These are phyloP conservation scores for Tricholoma matsutake DNA, from an alignment of 768 basidiomycete genomes.

Conservation along the genomic window DNA sequence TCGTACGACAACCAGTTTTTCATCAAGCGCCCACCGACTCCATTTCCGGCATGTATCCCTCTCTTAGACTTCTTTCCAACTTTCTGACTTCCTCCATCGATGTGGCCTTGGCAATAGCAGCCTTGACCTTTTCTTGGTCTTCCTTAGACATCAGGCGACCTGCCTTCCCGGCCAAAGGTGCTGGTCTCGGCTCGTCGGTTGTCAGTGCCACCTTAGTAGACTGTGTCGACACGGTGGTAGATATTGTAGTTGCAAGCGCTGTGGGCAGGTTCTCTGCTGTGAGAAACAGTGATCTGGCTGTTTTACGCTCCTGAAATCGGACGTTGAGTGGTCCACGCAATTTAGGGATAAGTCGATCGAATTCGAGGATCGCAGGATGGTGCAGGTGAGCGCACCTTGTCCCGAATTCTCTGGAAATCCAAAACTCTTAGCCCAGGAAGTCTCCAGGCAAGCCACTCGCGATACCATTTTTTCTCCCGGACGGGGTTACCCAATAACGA, in stretches of 20 bases:
- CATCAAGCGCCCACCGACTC: slow-evolving; percentile 72
- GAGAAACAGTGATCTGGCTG: slow-evolving; percentile 72
- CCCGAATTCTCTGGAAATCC: slow-evolving; percentile 92
- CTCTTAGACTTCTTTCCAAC: slow-evolving; percentile 76
- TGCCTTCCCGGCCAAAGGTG: slow-evolving; percentile 56
- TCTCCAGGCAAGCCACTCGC: slow-evolving; percentile 92
- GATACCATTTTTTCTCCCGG: slow-evolving; percentile 90
- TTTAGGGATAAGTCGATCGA: slow-evolving; percentile 20
- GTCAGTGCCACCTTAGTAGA: slow-evolving; percentile 61
- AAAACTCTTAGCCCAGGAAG: slow-evolving; percentile 85
- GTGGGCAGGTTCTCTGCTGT: slow-evolving; percentile 79
- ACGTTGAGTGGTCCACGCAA: slow-evolving; percentile 16
- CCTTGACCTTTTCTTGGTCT: slow-evolving; percentile 83
- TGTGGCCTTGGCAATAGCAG: slow-evolving; percentile 86
- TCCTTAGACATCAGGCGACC: slow-evolving; percentile 90
- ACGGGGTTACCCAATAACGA: slow-evolving; percentile 82
- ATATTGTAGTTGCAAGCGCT: slow-evolving; percentile 74
- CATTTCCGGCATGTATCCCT: slow-evolving; percentile 79
- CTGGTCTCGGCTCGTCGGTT: slow-evolving; percentile 75
- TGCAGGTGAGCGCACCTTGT: slow-evolving; percentile 73
- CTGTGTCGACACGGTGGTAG: slow-evolving; percentile 66
- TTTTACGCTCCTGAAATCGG: slow-evolving; percentile 67
- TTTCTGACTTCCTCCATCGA: slow-evolving; percentile 87
- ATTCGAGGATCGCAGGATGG: slow-evolving; percentile 26
- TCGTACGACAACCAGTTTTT: slow-evolving; percentile 13